Percentiles rank a stretch among this genome's conserved stretches.
These are phyloP conservation scores for Ophiostoma montium DNA, from an alignment of 2,329 filamentous ascomycete genomes.

Conservation along the genomic window DNA sequence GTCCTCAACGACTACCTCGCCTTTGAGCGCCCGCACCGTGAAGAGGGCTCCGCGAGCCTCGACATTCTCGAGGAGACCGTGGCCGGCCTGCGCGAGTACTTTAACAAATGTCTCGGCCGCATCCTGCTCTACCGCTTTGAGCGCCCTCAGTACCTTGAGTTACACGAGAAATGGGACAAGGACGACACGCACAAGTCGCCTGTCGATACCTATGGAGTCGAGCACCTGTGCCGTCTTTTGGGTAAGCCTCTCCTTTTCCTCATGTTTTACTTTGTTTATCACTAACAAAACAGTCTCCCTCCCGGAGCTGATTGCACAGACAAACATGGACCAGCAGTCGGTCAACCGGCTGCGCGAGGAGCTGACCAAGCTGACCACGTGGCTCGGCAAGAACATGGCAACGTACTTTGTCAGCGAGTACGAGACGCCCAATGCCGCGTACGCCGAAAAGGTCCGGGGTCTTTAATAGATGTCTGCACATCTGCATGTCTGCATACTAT, in stretches of 20 bases:
- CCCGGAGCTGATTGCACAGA: slow-evolving; percentile 88
- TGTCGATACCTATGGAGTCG: slow-evolving; percentile 77
- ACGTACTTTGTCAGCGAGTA: slow-evolving; percentile 69
- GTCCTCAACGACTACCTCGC: slow-evolving; percentile 72
- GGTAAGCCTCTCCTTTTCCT: slow-evolving; percentile 39
- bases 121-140: slow-evolving; percentile 89
- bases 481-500: too few relatives aligned
- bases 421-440: slow-evolving; percentile 56
- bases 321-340: slow-evolving; percentile 92
- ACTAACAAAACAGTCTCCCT: slow-evolving; percentile 50
- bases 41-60: slow-evolving; percentile 52
- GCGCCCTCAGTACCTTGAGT: slow-evolving; percentile 70
- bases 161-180: slow-evolving; percentile 54
- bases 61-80: slow-evolving; percentile 87
- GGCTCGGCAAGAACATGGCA: slow-evolving; percentile 64
- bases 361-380: slow-evolving; percentile 69
- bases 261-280: too few relatives aligned
- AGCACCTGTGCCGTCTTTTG: slow-evolving; percentile 79
- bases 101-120: slow-evolving; percentile 76
- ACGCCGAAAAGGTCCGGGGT: slow-evolving; percentile 41
- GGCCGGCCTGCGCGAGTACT: slow-evolving; percentile 79
- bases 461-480: neutral
- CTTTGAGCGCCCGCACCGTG: slow-evolving; percentile 53
- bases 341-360: slow-evolving; percentile 80
- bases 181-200: slow-evolving; percentile 47